These are phyloP conservation scores for Tillandsia fasciculata DNA, from an alignment of 176 grass and related monocot species.

Conservation along the genomic window DNA sequence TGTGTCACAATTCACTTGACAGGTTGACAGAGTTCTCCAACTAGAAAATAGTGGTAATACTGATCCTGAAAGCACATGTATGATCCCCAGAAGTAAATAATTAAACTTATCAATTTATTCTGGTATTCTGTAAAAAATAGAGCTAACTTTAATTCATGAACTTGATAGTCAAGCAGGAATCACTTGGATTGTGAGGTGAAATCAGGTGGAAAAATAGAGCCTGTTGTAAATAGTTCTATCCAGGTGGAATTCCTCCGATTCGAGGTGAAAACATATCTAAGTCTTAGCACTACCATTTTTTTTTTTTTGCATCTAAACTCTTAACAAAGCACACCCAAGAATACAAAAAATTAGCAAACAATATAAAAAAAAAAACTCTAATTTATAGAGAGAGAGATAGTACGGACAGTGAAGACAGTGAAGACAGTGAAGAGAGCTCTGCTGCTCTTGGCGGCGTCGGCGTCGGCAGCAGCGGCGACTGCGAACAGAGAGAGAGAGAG, in stretches of 20 bases:
- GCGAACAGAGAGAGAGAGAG: too few relatives aligned
- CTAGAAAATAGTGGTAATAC: constrained; percentile 35
- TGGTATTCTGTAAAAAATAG: constrained; percentile 18
- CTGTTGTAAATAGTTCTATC: constrained; percentile 36
- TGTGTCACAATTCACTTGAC: constrained; percentile 10
- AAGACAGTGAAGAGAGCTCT: too few relatives aligned
- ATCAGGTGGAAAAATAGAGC: constrained; percentile 6
- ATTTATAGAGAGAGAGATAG: too few relatives aligned
- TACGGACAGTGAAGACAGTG: too few relatives aligned
- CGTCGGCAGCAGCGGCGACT: too few relatives aligned
- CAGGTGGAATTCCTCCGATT: constrained; percentile 70
- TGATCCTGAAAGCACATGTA: constrained; percentile 30
- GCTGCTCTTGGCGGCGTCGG: too few relatives aligned
- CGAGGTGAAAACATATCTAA: constrained; percentile 41
- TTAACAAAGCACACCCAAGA: too few relatives aligned
- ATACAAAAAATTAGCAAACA: too few relatives aligned
- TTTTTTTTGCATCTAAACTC: too few relatives aligned
- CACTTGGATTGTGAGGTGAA: constrained; percentile 5
- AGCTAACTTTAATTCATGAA: constrained; percentile 23
- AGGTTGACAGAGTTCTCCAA: constrained; percentile 80
- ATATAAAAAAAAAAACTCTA: too few relatives aligned
- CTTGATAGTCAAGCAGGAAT: constrained; percentile 27
- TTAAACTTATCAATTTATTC: neutral
- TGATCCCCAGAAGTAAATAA: constrained; percentile 1
- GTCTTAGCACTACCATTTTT: neutral